Conservation (phyloP, 179 eudicot genomes). For the Carnegiea gigantea region DNA sequence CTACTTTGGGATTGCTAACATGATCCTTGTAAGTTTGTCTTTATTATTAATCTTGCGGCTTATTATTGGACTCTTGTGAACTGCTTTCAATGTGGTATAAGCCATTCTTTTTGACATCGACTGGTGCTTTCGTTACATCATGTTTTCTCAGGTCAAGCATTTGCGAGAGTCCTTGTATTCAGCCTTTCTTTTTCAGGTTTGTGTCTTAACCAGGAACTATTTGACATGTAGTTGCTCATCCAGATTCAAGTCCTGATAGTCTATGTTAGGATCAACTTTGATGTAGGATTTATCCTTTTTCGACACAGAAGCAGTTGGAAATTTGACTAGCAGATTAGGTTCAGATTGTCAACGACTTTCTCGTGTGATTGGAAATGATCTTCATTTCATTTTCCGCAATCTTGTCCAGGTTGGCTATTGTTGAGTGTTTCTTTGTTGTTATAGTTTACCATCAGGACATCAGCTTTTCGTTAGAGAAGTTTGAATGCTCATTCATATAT, state of each 20-base stretch:
- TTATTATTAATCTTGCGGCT: neutral
- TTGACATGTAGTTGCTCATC: neutral
- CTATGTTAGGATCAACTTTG: constrained; percentile 23
- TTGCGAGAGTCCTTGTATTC: constrained; percentile 48
- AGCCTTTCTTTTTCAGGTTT: constrained; percentile 50
- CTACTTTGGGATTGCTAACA: constrained; percentile 47
- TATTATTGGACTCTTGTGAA: neutral
- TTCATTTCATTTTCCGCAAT: constrained; percentile 48
- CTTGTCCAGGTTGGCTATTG: constrained; percentile 37
- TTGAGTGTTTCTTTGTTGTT: neutral
- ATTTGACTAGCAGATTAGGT: constrained; percentile 58
- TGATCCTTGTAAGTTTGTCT: constrained; percentile 44
- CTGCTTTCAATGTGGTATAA: neutral
- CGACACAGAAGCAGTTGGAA: constrained; percentile 54
- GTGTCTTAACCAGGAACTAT: neutral
- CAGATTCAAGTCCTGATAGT: neutral
- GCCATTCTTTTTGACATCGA: neutral
- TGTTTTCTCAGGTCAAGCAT: constrained; percentile 42
- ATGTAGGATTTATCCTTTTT: constrained; percentile 54
- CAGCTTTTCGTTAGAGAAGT: neutral
- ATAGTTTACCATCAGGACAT: neutral
- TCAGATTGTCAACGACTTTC: constrained; percentile 58
- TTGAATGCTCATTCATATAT: neutral
- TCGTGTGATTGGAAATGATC: constrained; percentile 45
- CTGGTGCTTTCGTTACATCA: constrained; percentile 10